These are phyloP conservation scores for Dipteronia sinensis DNA, from an alignment of 345 rosid species.

Conservation along the genomic window DNA sequence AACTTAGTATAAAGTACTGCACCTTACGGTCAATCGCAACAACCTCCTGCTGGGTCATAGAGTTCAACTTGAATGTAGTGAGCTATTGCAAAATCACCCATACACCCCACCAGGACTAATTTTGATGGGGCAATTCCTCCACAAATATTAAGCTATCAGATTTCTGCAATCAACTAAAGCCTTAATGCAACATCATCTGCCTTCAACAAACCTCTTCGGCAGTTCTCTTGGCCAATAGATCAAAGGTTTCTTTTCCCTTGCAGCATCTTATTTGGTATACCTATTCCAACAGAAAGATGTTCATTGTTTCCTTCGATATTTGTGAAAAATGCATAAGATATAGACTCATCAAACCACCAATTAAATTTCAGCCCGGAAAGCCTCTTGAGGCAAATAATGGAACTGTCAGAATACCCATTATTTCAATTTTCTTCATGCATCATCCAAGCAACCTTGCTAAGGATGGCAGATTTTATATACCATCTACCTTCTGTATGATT, in stretches of 20 bases:
- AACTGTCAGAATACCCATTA: not conserved
- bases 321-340: not conserved
- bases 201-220: not conserved
- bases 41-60: not conserved
- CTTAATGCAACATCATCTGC: conserved; percentile 2
- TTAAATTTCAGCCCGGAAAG: not conserved
- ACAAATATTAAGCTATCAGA: not conserved
- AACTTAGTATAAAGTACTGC: not conserved
- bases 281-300: conserved; percentile 9
- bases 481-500: not conserved
- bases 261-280: not conserved
- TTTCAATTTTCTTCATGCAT: conserved; percentile 1
- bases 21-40: not conserved
- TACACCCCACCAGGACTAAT: not conserved
- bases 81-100: not conserved
- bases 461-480: not conserved
- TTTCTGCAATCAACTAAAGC: not conserved
- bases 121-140: conserved; percentile 7
- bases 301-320: not conserved
- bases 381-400: not conserved
- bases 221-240: not conserved
- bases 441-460: not conserved
- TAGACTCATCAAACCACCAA: not conserved
- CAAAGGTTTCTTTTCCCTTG: not conserved
- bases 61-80: not conserved